Percentiles rank a stretch among this genome's conserved stretches.
phyloP scores from a whole-genome alignment of 2,329 filamentous ascomycete species.

The Aspergillus alliaceus region DNA sequence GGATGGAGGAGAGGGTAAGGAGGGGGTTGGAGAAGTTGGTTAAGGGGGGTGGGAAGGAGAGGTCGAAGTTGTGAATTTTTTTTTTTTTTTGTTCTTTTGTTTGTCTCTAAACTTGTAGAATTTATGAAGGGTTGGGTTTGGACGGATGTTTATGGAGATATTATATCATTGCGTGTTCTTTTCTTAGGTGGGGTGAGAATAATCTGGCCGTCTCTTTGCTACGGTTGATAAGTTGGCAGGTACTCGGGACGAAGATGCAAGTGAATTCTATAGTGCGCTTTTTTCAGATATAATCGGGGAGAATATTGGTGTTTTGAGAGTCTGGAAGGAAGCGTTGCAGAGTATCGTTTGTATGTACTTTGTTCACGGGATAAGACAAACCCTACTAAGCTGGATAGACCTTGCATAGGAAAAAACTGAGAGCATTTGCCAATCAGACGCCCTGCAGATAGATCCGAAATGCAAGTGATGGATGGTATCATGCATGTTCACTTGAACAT shows the following conservation, averaged over 20 bases:
- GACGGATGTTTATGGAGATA: too few relatives aligned
- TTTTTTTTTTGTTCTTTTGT: neutral
- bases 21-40: slow-evolving; percentile 59
- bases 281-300: too few relatives aligned
- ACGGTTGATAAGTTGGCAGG: neutral
- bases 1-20: slow-evolving; percentile 42
- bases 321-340: too few relatives aligned
- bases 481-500: neutral
- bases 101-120: neutral
- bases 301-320: too few relatives aligned
- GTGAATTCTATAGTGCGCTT: too few relatives aligned
- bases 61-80: slow-evolving; percentile 28
- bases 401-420: neutral
- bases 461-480: neutral
- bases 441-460: neutral
- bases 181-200: neutral
- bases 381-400: neutral
- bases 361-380: neutral
- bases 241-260: too few relatives aligned
- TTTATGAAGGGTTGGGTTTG: neutral
- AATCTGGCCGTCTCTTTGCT: neutral
- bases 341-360: neutral
- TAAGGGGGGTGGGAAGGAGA: slow-evolving; percentile 9
- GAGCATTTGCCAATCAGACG: neutral
- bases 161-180: too few relatives aligned